Percentiles rank a stretch among this genome's conserved stretches.
Conservation (phyloP, 2,329 filamentous ascomycete genomes). For the Ascochyta clinopodiicola region DNA sequence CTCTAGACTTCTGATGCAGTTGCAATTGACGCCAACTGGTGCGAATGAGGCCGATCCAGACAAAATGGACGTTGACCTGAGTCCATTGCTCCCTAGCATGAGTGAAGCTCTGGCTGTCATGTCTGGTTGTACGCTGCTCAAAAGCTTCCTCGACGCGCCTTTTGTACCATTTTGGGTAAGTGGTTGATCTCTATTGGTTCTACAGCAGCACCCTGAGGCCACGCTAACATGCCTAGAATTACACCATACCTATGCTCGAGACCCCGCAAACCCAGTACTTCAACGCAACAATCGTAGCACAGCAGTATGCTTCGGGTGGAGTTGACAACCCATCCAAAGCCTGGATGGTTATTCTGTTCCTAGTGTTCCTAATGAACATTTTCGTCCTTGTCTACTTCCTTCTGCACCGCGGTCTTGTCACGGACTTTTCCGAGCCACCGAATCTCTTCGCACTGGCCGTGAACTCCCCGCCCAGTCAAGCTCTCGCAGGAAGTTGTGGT, state of each 20-base stretch:
- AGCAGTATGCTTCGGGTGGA: conserved; percentile 75
- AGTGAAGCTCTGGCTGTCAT: conserved; percentile 77
- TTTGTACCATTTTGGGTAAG: conserved; percentile 61
- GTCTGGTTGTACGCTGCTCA: conserved; percentile 69
- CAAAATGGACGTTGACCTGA: conserved; percentile 50
- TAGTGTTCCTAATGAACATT: conserved; percentile 72
- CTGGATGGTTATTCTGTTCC: conserved; percentile 70
- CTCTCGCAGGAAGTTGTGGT: conserved; percentile 63
- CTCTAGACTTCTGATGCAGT: conserved; percentile 52
- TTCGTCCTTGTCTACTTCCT: conserved; percentile 70
- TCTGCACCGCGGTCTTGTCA: conserved; percentile 67
- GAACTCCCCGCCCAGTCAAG: conserved; percentile 64
- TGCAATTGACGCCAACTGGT: conserved; percentile 45
- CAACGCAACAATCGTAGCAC: conserved; percentile 66
- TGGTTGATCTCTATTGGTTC: not conserved
- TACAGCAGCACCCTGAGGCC: not conserved
- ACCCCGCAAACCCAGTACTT: conserved; percentile 64
- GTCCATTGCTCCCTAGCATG: conserved; percentile 66
- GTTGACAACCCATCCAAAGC: conserved; percentile 65
- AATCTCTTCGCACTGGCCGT: conserved; percentile 76
- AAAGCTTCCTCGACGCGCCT: conserved; percentile 64
- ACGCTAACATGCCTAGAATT: conserved; percentile 35
- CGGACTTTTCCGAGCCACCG: conserved; percentile 79
- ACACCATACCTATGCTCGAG: conserved; percentile 47
- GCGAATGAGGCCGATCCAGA: conserved; percentile 14